Evolutionary conservation across 805 yeast genomes (phyloP), one percentile per base, ranked within the genome.

Genomic region (Suhomyces kilbournensis): DNA sequence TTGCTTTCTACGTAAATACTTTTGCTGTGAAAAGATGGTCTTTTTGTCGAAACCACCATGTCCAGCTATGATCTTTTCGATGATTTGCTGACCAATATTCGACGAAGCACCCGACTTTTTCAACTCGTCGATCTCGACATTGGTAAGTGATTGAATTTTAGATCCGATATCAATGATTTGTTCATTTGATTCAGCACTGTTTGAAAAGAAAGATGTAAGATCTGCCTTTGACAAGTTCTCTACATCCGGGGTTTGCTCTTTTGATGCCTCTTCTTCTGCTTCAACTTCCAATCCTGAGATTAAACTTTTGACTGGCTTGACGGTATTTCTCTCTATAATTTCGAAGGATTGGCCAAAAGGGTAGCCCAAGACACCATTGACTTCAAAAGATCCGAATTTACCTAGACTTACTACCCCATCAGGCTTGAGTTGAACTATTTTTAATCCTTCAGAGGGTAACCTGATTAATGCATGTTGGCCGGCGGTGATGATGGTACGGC

Each of bases 341-440:
- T 93, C 97, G 70, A 92, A 94, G 0, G 96, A 83, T 59, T 89
- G 93, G 1, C 98, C 99, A 62, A 81, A 88, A 5, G 91, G 87
- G 60, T 77, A 85, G 2, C 97, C 97, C 40, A 93, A 67, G 10
- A 93, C 78, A 49, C 82, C 86, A 56, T 85, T 82, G 2, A 87
- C 90, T 28, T 78, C 72, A 66, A 94, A 94, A 0, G 86, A 76
- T 17, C 99, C 99, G 69, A 93, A 94, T 66, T 94, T 93, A 1
- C 99, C 99, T 57, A 94, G 76, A 51, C 83, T 82, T 17, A 94
- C 78, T 9, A 79, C 66, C 0, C 85, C 83, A 30, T 80, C 83
- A 3, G 81, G 77, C 47, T 76, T 78, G 53, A 92, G 72, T 59
- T 85, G 82, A n/a, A 87, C 83, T 39, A 92, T 78, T 64, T 89